phyloP scores from a whole-genome alignment of 768 basidiomycete genomes.

The Dioszegia hungarica region DNA sequence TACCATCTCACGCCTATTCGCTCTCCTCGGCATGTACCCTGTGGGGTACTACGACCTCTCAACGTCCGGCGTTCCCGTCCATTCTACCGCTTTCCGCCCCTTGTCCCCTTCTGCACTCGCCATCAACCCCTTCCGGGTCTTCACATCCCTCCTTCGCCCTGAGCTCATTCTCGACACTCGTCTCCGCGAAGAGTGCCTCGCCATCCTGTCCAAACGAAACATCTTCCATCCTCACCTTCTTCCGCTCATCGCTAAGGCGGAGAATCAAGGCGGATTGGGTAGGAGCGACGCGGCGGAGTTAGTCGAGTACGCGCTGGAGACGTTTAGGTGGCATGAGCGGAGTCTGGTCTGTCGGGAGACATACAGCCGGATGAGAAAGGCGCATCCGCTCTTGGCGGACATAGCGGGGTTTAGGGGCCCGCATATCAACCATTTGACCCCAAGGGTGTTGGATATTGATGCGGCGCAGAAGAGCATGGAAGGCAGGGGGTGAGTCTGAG shows the following conservation, averaged over 20 bases:
- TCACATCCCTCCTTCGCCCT: slow-evolving; percentile 36
- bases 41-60: slow-evolving; percentile 47
- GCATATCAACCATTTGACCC: slow-evolving; percentile 46
- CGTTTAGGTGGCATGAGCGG: slow-evolving; percentile 40
- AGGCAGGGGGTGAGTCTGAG: slow-evolving; percentile 32
- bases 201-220: slow-evolving; percentile 22
- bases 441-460: slow-evolving; percentile 44
- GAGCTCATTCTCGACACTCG: slow-evolving; percentile 29
- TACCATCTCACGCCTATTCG: slow-evolving; percentile 33
- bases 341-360: slow-evolving; percentile 23
- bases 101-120: slow-evolving; percentile 20
- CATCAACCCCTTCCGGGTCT: slow-evolving; percentile 42
- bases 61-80: slow-evolving; percentile 35
- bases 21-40: slow-evolving; percentile 35
- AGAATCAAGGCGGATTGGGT: slow-evolving; percentile 24
- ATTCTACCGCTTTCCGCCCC: slow-evolving; percentile 44
- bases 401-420: slow-evolving; percentile 40
- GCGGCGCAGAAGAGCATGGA: slow-evolving; percentile 38
- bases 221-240: slow-evolving; percentile 31
- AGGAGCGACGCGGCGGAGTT: slow-evolving; percentile 16
- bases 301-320: slow-evolving; percentile 30
- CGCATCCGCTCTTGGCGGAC: slow-evolving; percentile 38
- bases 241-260: slow-evolving; percentile 22
- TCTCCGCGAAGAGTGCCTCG: slow-evolving; percentile 22
- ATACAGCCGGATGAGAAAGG: slow-evolving; percentile 25